phyloP scores from a whole-genome alignment of 331 rosid genomes.

The Erythrophleum ivorense region DNA sequence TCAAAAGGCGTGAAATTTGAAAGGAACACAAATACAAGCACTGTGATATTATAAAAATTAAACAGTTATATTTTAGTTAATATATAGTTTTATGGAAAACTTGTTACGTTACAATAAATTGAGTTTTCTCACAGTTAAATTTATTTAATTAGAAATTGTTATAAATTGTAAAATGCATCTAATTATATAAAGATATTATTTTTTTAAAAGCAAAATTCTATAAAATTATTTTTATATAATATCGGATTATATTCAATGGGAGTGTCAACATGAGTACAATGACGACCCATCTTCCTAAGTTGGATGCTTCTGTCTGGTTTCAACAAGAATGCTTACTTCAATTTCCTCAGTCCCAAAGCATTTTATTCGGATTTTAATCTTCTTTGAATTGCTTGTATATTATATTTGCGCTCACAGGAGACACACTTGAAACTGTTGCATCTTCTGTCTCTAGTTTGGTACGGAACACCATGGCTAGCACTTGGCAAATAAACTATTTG shows the following conservation, averaged over 20 bases:
- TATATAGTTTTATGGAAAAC: background rate
- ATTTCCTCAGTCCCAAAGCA: constrained; percentile 40
- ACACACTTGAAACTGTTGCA: constrained; percentile 74
- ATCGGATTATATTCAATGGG: background rate
- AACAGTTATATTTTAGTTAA: background rate
- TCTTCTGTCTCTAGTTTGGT: constrained; percentile 54
- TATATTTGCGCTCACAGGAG: constrained; percentile 43
- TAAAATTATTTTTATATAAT: background rate
- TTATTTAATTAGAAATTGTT: background rate
- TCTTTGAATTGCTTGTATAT: constrained; percentile 8
- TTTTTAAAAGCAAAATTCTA: background rate
- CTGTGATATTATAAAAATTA: background rate
- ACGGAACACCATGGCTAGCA: constrained; percentile 39
- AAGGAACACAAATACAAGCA: background rate
- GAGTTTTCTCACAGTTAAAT: no score
- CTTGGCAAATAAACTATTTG: background rate
- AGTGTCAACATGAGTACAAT: background rate
- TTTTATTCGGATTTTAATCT: constrained; percentile 54
- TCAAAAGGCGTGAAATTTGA: background rate
- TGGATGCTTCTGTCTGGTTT: constrained; percentile 46
- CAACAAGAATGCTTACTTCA: constrained; percentile 3
- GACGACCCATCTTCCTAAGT: background rate
- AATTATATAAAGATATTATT: background rate
- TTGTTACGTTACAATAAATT: background rate
- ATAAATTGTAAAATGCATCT: background rate